Evolutionary conservation across 208 protist genomes (phyloP).

Genomic region (Acanthamoeba healyi): DNA sequence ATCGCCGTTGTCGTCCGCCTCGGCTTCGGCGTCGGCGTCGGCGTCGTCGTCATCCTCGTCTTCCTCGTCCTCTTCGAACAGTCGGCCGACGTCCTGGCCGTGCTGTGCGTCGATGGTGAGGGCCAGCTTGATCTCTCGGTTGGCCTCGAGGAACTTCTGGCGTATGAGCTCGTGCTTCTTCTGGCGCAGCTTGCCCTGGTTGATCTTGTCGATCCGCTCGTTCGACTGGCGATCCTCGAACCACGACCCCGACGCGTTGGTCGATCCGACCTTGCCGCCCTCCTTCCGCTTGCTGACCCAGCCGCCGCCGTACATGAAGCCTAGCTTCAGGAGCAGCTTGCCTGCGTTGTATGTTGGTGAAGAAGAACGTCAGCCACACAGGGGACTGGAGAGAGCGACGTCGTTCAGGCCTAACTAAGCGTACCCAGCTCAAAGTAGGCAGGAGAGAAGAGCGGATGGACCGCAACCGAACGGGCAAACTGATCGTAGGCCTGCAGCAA

Average conservation of each 20-base stretch:
- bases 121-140: slow-evolving; percentile 37
- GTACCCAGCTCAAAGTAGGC: slow-evolving; percentile 68
- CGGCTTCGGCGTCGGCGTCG: background rate
- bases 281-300: background rate
- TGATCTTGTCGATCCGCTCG: slow-evolving; percentile 67
- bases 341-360: background rate
- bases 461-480: slow-evolving; percentile 19
- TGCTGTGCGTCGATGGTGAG: slow-evolving; percentile 15
- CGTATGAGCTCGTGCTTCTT: slow-evolving; percentile 52
- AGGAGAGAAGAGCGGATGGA: slow-evolving; percentile 42
- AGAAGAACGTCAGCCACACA: too few relatives aligned
- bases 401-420: too few relatives aligned
- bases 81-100: background rate
- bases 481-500: slow-evolving; percentile 26
- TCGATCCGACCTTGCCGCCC: background rate
- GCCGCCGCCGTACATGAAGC: slow-evolving; percentile 34
- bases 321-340: slow-evolving; percentile 18
- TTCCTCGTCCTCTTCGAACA: background rate
- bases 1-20: background rate
- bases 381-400: too few relatives aligned
- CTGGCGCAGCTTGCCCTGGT: slow-evolving; percentile 11
- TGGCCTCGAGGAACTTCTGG: slow-evolving; percentile 59
- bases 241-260: background rate
- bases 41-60: background rate
- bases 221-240: background rate